These are phyloP conservation scores for Prosopis cineraria DNA, from an alignment of 306 rosid species.

Conservation along the genomic window DNA sequence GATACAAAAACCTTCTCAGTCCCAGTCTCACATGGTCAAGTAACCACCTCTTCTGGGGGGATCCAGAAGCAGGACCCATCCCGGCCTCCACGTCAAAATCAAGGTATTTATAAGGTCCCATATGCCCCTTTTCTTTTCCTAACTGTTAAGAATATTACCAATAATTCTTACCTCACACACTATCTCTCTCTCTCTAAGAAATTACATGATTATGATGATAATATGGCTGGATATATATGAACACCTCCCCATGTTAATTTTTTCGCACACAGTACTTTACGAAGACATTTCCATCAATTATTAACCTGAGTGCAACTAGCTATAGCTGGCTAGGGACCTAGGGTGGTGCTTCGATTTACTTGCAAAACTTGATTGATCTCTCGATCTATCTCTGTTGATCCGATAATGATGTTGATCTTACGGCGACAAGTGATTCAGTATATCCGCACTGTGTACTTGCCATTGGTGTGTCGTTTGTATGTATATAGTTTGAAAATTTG, in stretches of 20 bases:
- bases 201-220: background rate
- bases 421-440: conserved; percentile 16
- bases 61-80: conserved; percentile 27
- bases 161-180: background rate
- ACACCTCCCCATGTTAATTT: background rate
- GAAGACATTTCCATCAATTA: conserved; percentile 18
- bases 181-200: background rate
- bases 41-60: background rate
- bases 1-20: background rate
- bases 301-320: conserved; percentile 29
- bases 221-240: background rate
- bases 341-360: background rate
- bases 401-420: conserved; percentile 20
- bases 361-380: conserved; percentile 6
- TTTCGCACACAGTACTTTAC: background rate
- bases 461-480: background rate
- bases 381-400: conserved; percentile 17
- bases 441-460: background rate
- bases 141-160: background rate
- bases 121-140: background rate
- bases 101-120: conserved; percentile 28
- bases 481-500: background rate
- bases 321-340: background rate
- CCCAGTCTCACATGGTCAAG: conserved; percentile 20
- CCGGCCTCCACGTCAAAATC: conserved; percentile 13